Evolutionary conservation across 2,329 filamentous ascomycete genomes (phyloP).

Genomic region (Penicillium sp.): DNA sequence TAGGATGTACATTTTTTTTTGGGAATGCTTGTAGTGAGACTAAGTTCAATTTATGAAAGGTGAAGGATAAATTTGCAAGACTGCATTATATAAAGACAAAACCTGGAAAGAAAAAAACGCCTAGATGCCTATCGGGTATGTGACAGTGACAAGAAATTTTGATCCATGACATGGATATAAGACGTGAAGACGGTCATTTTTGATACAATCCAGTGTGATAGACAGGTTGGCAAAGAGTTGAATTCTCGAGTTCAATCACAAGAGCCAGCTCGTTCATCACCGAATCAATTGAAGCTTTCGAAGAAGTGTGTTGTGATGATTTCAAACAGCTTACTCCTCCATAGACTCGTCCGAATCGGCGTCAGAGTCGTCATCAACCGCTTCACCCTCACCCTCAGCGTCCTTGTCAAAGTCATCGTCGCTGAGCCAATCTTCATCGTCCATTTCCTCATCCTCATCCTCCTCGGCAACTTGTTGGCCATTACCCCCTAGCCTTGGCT

Average conservation of each 20-base stretch:
- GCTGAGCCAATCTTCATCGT: slow-evolving; percentile 53
- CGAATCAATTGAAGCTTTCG: not conserved
- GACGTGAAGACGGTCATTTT: slow-evolving; percentile 3
- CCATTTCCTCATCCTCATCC: slow-evolving; percentile 54
- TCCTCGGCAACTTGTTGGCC: slow-evolving; percentile 49
- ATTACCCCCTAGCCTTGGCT: slow-evolving; percentile 46
- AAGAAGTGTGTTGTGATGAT: not conserved
- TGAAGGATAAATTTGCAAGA: not conserved
- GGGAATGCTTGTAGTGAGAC: not conserved
- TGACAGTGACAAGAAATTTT: slow-evolving; percentile 15
- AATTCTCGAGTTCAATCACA: not conserved
- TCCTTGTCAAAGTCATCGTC: slow-evolving; percentile 51
- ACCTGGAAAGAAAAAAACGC: not conserved
- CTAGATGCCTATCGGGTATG: slow-evolving; percentile 12
- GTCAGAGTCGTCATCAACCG: slow-evolving; percentile 37
- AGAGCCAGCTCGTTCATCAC: not conserved
- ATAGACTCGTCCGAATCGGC: slow-evolving; percentile 42
- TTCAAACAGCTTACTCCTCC: slow-evolving; percentile 37
- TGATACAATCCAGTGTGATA: not conserved
- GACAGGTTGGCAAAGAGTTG: not conserved
- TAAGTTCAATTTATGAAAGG: slow-evolving; percentile 5
- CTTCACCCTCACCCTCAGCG: slow-evolving; percentile 43
- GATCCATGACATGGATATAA: slow-evolving; percentile 7
- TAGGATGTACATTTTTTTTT: not conserved
- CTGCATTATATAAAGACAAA: slow-evolving; percentile 7